phyloP scores from a whole-genome alignment of 768 basidiomycete species.

The Mycena venus region DNA sequence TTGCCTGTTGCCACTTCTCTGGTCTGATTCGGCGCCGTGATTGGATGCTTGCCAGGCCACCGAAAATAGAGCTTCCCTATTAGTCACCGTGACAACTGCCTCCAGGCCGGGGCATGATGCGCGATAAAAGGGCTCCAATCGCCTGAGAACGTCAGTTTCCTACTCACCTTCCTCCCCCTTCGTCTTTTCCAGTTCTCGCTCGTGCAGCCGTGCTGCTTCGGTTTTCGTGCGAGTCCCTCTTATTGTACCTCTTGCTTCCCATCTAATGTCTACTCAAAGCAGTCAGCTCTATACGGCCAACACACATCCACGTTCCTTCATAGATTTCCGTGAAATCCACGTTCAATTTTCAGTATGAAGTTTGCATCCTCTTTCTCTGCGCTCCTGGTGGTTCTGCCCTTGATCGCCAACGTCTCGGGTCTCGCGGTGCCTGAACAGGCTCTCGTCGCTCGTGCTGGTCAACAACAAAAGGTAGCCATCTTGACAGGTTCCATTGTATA shows the following conservation, averaged over 20 bases:
- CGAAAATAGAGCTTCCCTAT: not conserved
- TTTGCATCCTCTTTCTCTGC: conserved; percentile 56
- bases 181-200: conserved; percentile 42
- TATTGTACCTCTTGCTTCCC: conserved; percentile 34
- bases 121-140: conserved; percentile 34
- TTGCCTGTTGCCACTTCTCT: not conserved
- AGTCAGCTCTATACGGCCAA: conserved; percentile 46
- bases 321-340: conserved; percentile 63
- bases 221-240: conserved; percentile 32
- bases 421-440: conserved; percentile 38
- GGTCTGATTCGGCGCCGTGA: conserved; percentile 10
- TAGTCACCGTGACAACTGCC: conserved; percentile 8
- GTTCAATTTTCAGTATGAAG: conserved; percentile 60
- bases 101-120: not conserved
- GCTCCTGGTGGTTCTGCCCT: conserved; percentile 55
- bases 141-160: conserved; percentile 30
- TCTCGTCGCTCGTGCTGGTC: conserved; percentile 35
- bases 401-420: conserved; percentile 50
- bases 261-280: conserved; percentile 40
- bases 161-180: conserved; percentile 41
- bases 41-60: not conserved
- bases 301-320: conserved; percentile 45
- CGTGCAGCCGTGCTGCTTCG: conserved; percentile 75
- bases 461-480: not conserved
- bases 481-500: not conserved